Conservation (phyloP, 1,284 basidiomycete genomes). For the Pholiota adiposa region DNA sequence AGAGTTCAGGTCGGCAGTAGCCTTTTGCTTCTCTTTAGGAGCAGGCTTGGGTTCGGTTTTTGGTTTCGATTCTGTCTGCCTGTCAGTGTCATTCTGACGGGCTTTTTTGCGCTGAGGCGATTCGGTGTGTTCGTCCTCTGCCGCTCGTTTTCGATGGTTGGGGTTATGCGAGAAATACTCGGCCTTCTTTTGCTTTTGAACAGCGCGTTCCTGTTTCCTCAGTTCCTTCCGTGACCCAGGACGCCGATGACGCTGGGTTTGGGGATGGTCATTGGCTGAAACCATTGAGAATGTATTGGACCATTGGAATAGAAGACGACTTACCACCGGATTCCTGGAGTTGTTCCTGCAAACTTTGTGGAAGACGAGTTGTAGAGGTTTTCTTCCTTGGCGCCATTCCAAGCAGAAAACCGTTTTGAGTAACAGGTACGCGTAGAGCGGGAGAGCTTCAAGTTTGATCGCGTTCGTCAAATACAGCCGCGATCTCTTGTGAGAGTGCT, state of each 20-base stretch:
- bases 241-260: slow-evolving; percentile 14
- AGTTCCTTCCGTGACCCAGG: slow-evolving; percentile 51
- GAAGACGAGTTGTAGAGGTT: slow-evolving; percentile 45
- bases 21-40: neutral
- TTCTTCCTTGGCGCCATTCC: slow-evolving; percentile 37
- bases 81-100: slow-evolving; percentile 21
- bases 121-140: slow-evolving; percentile 44
- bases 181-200: slow-evolving; percentile 63
- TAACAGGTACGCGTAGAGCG: neutral
- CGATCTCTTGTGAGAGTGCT: neutral
- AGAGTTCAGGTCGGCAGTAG: neutral
- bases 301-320: neutral
- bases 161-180: slow-evolving; percentile 48
- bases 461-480: neutral
- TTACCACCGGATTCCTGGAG: slow-evolving; percentile 28
- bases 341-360: slow-evolving; percentile 43
- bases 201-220: slow-evolving; percentile 62
- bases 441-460: neutral
- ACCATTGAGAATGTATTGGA: slow-evolving; percentile 9
- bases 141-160: slow-evolving; percentile 33
- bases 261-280: slow-evolving; percentile 26
- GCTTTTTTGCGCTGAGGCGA: slow-evolving; percentile 51
- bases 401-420: neutral
- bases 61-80: neutral
- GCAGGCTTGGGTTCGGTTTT: neutral